Conservation (phyloP, 371 early-diverging fungal species). For the Mortierella sp. region DNA sequence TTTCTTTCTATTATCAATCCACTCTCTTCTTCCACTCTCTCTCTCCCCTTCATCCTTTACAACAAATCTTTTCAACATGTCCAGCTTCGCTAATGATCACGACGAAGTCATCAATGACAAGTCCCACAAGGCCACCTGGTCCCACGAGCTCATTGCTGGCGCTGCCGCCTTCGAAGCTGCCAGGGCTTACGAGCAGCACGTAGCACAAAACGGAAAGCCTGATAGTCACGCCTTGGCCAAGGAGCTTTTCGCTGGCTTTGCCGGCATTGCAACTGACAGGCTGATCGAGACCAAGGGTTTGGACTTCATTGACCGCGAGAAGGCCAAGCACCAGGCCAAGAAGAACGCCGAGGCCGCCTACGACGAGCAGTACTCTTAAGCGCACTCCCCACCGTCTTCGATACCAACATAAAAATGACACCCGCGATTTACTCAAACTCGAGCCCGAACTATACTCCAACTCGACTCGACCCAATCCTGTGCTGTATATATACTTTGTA, state of each 20-base stretch:
- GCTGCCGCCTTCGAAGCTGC: constrained; percentile 74
- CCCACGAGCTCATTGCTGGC: constrained; percentile 70
- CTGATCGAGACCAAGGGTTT: constrained; percentile 57
- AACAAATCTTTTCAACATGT: constrained; percentile 21
- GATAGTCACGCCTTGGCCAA: constrained; percentile 62
- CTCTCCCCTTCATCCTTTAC: no score
- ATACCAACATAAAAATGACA: no score
- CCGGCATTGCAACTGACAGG: constrained; percentile 64
- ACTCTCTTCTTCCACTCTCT: no score
- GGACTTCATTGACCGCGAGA: constrained; percentile 59
- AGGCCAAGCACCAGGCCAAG: constrained; percentile 63
- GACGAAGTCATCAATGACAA: constrained; percentile 29
- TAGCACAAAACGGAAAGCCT: constrained; percentile 31
- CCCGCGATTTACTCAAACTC: no score
- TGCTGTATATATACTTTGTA: no score
- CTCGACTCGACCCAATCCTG: no score
- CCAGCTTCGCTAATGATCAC: constrained; percentile 56
- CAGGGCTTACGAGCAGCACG: constrained; percentile 57
- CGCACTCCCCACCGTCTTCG: neutral
- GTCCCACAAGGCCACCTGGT: constrained; percentile 55
- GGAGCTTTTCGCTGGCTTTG: constrained; percentile 64
- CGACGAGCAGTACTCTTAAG: constrained; percentile 39
- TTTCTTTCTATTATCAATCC: no score
- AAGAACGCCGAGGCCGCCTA: constrained; percentile 60
- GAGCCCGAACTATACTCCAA: no score